A percentile compares a stretch with the other conserved stretches of the same genome.
phyloP scores from a whole-genome alignment of 2,329 filamentous ascomycete species.

The Dothideomycetes sp. region DNA sequence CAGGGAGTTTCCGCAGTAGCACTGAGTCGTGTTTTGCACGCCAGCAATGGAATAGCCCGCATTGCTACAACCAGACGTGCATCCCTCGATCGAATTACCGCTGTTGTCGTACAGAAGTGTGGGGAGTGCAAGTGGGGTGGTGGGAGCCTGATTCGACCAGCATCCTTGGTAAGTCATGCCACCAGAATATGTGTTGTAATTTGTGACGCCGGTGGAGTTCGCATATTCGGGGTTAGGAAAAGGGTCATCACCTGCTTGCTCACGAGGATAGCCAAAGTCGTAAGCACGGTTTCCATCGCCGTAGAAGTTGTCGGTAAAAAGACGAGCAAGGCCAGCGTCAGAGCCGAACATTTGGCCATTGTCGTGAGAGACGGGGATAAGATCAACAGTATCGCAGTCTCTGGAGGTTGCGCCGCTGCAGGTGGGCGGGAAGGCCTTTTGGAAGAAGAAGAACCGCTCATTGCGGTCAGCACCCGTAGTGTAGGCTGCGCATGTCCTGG shows the following conservation, averaged over 20 bases:
- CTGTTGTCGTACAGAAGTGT: slow-evolving; percentile 17
- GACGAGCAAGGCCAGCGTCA: slow-evolving; percentile 21
- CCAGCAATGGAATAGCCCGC: slow-evolving; percentile 24
- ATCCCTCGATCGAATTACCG: slow-evolving; percentile 21
- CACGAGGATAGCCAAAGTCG: slow-evolving; percentile 26
- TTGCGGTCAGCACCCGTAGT: slow-evolving; percentile 24
- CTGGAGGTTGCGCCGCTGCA: slow-evolving; percentile 12
- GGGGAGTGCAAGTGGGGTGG: slow-evolving; percentile 12
- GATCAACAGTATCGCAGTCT: slow-evolving; percentile 25
- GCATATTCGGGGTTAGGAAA: slow-evolving; percentile 20
- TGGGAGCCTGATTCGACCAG: slow-evolving; percentile 19
- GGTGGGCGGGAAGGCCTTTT: slow-evolving; percentile 22
- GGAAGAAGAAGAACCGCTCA: slow-evolving; percentile 29
- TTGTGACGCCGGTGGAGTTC: slow-evolving; percentile 9
- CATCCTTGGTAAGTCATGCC: slow-evolving; percentile 27
- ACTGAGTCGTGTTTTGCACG: slow-evolving; percentile 21
- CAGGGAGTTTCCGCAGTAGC: slow-evolving; percentile 23
- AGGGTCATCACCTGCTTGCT: slow-evolving; percentile 21
- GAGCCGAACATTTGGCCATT: slow-evolving; percentile 24
- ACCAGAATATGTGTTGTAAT: slow-evolving; percentile 19
- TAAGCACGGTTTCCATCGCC: slow-evolving; percentile 21
- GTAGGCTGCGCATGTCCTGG: slow-evolving; percentile 20
- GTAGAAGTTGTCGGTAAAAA: slow-evolving; percentile 28
- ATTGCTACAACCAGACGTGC: slow-evolving; percentile 18
- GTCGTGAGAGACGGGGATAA: slow-evolving; percentile 23